Evolutionary conservation across 176 grass and related monocot genomes (phyloP).

Genomic region (Phoenix dactylifera): DNA sequence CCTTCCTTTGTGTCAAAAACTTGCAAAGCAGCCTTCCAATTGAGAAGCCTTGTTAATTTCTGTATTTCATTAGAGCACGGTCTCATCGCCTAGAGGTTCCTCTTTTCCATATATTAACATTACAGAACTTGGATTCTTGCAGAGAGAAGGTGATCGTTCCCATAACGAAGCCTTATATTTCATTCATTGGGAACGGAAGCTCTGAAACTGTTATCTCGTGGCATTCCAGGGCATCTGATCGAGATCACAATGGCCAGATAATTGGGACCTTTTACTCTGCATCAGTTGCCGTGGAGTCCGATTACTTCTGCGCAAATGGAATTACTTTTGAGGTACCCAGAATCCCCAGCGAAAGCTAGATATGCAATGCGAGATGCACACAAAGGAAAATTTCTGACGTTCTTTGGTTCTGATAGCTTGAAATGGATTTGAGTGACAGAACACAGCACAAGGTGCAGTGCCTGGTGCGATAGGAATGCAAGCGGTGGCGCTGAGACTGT

Average conservation of each 20-base stretch:
- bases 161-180: slow-evolving; percentile 79
- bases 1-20: too few relatives aligned
- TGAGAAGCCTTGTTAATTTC: too few relatives aligned
- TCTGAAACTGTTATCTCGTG: slow-evolving; percentile 62
- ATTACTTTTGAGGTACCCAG: slow-evolving; percentile 71
- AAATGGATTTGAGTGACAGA: slow-evolving; percentile 28
- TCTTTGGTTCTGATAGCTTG: too few relatives aligned
- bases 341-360: too few relatives aligned
- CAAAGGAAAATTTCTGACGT: too few relatives aligned
- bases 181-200: slow-evolving; percentile 57
- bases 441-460: slow-evolving; percentile 52
- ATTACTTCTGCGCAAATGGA: slow-evolving; percentile 79
- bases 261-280: slow-evolving; percentile 83
- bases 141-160: slow-evolving; percentile 96
- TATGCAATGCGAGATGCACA: too few relatives aligned
- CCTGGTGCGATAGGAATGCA: slow-evolving; percentile 71
- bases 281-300: slow-evolving; percentile 74
- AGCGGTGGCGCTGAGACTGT: slow-evolving; percentile 83
- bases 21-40: too few relatives aligned
- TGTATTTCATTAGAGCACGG: too few relatives aligned
- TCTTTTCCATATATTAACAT: too few relatives aligned
- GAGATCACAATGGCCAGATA: slow-evolving; percentile 23
- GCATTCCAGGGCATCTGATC: slow-evolving; percentile 57
- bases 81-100: too few relatives aligned
- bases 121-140: neutral